Evolutionary conservation across 108 stramenopile species (phyloP).

Genomic region (Nitzschia sp.): DNA sequence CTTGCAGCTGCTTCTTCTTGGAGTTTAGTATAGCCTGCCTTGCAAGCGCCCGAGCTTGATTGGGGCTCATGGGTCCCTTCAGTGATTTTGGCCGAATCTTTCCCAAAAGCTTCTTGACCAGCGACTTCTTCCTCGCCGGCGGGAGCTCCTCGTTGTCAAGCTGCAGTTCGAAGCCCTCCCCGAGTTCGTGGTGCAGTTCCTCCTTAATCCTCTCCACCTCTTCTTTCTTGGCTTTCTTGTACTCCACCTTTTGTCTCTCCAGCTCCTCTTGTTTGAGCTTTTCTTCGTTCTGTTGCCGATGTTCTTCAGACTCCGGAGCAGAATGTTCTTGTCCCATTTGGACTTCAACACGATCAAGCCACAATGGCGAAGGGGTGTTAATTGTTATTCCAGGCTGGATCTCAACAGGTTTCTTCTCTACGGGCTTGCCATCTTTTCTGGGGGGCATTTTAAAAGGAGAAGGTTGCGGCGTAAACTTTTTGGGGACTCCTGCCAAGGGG

Average conservation of each 20-base stretch:
- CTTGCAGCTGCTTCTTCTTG: constrained; percentile 11
- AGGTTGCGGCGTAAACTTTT: constrained; percentile 8
- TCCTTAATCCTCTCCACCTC: constrained; percentile 14
- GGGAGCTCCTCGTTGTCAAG: constrained; percentile 4
- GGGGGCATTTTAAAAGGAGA: not conserved
- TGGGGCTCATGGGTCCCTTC: constrained; percentile 8
- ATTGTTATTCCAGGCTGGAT: constrained; percentile 30
- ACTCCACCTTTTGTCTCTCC: constrained; percentile 2
- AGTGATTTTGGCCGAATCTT: constrained; percentile 26
- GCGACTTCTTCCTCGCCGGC: constrained; percentile 21
- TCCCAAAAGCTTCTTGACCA: constrained; percentile 27
- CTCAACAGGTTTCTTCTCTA: constrained; percentile 20
- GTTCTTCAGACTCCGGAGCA: constrained; percentile 32
- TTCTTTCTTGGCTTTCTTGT: constrained; percentile 3
- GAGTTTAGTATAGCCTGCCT: constrained; percentile 15
- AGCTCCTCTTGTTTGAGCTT: constrained; percentile 1
- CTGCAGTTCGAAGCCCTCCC: constrained; percentile 36
- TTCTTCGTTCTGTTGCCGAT: constrained; percentile 7
- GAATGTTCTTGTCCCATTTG: constrained; percentile 37
- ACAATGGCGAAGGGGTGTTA: constrained; percentile 38
- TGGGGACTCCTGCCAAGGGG: not conserved
- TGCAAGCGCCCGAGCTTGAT: constrained; percentile 22
- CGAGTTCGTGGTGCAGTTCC: constrained; percentile 14
- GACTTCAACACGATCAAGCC: constrained; percentile 31
- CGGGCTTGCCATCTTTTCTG: not conserved